phyloP scores from a whole-genome alignment of 768 basidiomycete species.

The Lentinus brumalis region DNA sequence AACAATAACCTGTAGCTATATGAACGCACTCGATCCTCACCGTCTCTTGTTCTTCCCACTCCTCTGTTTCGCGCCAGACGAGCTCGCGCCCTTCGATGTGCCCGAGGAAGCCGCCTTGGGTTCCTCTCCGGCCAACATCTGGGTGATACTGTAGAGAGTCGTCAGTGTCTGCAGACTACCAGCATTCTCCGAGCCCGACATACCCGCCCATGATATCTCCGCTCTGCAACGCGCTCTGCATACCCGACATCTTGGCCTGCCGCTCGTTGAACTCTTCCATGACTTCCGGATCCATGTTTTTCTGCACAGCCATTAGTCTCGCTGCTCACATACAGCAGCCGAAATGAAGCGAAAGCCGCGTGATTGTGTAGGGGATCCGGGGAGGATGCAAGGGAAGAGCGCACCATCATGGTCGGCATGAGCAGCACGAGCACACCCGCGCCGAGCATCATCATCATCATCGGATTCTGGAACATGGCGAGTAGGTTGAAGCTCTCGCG shows the following conservation, averaged over 20 bases:
- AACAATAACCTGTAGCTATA: conserved; percentile 8
- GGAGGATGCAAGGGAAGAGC: conserved; percentile 9
- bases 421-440: conserved; percentile 68
- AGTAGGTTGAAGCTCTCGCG: conserved; percentile 72
- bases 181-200: conserved; percentile 16
- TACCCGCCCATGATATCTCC: conserved; percentile 65
- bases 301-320: conserved; percentile 58
- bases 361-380: no score
- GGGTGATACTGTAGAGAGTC: conserved; percentile 41
- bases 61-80: conserved; percentile 25
- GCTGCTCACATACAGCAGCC: not conserved
- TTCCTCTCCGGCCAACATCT: conserved; percentile 45
- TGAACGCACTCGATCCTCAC: conserved; percentile 17
- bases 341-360: no score
- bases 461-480: conserved; percentile 79
- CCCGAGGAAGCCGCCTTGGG: conserved; percentile 28
- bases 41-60: conserved; percentile 39
- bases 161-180: not conserved
- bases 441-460: conserved; percentile 78
- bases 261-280: conserved; percentile 64
- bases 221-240: conserved; percentile 58
- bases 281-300: conserved; percentile 73
- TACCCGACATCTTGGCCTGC: conserved; percentile 55
- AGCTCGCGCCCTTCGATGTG: conserved; percentile 17
- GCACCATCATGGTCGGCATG: conserved; percentile 77